Base-by-base conservation (phyloP, 441 rosid genomes). In the Erodium texanum region DNA sequence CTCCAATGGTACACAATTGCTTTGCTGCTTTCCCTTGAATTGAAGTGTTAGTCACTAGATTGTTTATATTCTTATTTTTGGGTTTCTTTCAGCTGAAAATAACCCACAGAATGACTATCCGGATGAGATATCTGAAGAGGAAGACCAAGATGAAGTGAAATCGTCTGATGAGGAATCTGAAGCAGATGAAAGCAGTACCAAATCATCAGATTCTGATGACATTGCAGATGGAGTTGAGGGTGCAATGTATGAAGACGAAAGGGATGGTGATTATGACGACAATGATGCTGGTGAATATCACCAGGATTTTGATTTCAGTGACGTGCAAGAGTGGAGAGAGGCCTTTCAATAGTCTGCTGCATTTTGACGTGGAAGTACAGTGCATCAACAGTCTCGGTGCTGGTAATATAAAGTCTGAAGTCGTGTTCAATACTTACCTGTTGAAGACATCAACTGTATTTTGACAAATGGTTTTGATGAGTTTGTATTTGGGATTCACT, bases 21-120 rank as follows among this genome's bases (percentile, higher is more conserved):
- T 65, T 29, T 54, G 2, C 22, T 54, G 2, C 22, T 4, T 0
- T 0, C 18, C 63, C 41, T 6, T 65, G 64, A 6, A 59, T 20
- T 36, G 3, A 18, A 22, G 18, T 45, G 18, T 64, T 27, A 27
- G 29, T 27, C 1, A 27, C 2, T 27, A 27, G 29, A 27, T 27
- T 27, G 29, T 27, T 27, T 27, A 1, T 3, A 27, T 27, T 27
- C 11, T 64, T 12, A 16, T 22, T 22, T 14, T n/a, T 64, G 68
- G 73, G 65, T 74, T 64, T 69, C 71, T 72, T 41, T 71, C 83
- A 91, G 99, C 93, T 67, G 99, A 91, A 81, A 78, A 71, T 66
- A 88, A 93, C 79, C 97, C 96, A 64, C 73, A 68, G 66, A 89
- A 87, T 71, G 96, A 94, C 29, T 94, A 91, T 75, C 96, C 99